Evolutionary conservation across 148 eudicot genomes (phyloP).

Genomic region (Rhododendron ferrugineum): DNA sequence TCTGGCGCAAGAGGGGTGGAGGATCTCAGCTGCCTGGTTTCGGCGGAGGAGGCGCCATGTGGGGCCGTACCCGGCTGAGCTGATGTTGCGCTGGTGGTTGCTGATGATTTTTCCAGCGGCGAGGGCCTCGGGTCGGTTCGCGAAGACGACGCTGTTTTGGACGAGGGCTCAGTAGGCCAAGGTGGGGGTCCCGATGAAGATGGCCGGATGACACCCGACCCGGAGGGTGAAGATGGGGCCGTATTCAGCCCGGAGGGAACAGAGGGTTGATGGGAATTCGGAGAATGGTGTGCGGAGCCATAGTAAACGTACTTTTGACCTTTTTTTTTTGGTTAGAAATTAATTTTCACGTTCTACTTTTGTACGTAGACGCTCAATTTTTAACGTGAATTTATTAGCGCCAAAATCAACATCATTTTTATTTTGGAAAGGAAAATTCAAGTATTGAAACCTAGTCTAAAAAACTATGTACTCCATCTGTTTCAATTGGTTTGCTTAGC

Average conservation of each 20-base stretch:
- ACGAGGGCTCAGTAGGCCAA: slow-evolving; percentile 55
- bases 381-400: no score
- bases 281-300: background rate
- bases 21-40: slow-evolving; percentile 51
- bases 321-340: no score
- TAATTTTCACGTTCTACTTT: no score
- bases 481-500: no score
- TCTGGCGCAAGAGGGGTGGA: slow-evolving; percentile 46
- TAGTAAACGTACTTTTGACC: no score
- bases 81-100: slow-evolving; percentile 10
- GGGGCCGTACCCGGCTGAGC: slow-evolving; percentile 18
- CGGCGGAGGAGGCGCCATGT: slow-evolving; percentile 66
- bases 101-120: background rate
- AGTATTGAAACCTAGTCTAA: no score
- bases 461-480: no score
- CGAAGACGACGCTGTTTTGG: slow-evolving; percentile 53
- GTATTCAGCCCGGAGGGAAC: slow-evolving; percentile 21
- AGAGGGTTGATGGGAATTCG: slow-evolving; percentile 26
- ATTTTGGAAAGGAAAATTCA: no score
- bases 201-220: slow-evolving; percentile 20
- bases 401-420: no score
- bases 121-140: slow-evolving; percentile 45
- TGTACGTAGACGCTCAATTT: no score
- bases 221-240: slow-evolving; percentile 53
- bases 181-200: slow-evolving; percentile 37